These are phyloP conservation scores for Curvularia sp. DNA, from an alignment of 2,329 filamentous ascomycete species.

Conservation along the genomic window DNA sequence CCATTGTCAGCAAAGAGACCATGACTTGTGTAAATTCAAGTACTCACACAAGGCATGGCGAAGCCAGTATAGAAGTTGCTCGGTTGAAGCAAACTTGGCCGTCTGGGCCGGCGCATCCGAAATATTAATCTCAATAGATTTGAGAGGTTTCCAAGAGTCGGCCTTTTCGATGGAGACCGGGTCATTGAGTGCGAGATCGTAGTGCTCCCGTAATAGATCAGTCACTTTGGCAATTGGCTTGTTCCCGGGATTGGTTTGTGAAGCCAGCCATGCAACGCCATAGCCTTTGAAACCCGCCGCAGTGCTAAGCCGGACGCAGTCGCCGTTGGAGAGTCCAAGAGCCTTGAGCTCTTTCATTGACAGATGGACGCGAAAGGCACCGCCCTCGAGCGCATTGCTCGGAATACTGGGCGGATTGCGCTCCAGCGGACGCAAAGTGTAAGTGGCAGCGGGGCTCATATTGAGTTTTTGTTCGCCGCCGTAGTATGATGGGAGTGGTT, in stretches of 20 bases:
- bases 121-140: conserved; percentile 38
- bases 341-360: conserved; percentile 63
- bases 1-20: conserved; percentile 17
- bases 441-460: conserved; percentile 44
- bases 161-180: conserved; percentile 65
- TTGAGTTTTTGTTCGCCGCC: conserved; percentile 3
- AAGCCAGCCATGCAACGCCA: conserved; percentile 68
- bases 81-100: conserved; percentile 31
- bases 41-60: conserved; percentile 43
- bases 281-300: conserved; percentile 55
- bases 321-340: conserved; percentile 64
- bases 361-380: conserved; percentile 66
- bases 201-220: conserved; percentile 73
- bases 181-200: conserved; percentile 68
- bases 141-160: conserved; percentile 37
- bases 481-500: neutral
- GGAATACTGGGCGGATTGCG: conserved; percentile 56
- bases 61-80: conserved; percentile 42
- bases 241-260: conserved; percentile 51
- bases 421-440: conserved; percentile 62
- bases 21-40: neutral
- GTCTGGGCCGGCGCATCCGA: conserved; percentile 27
- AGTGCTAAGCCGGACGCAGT: conserved; percentile 62
- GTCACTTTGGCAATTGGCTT: conserved; percentile 65
- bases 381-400: conserved; percentile 60